Evolutionary conservation across 2,329 filamentous ascomycete species (phyloP), one percentile per base, ranked within the genome.

Genomic region (Fulvia fulva): DNA sequence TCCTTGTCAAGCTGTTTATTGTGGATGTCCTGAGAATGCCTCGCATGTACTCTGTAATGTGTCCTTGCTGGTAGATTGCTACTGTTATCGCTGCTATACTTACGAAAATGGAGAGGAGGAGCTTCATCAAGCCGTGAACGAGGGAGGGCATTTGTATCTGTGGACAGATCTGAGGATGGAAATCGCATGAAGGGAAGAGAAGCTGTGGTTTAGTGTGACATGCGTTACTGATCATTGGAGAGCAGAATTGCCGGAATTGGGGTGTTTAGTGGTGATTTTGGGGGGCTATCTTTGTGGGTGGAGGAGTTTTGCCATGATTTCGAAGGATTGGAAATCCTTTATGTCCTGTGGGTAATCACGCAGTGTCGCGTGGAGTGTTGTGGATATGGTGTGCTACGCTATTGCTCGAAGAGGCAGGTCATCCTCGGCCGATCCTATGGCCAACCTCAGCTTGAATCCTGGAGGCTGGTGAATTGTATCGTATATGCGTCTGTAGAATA

Each of bases 31-130:
- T 64, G 21, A 78, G 62, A 63, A 74, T 66, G 22, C 71, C 70
- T 59, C 76, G 70, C 75, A 78, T 77, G 57, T 73, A 77, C 51
- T 65, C 65, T 32, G 57, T 47, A 44, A 66, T 52, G 58, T 41
- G 51, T 50, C 68, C 66, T 65, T 69, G 66, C 54, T 66, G 65
- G 62, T 68, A 68, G 58, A 68, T 51, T 51, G 67, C 64, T 60
- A 63, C 63, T 21, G 56, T 59, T 51, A 77, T 70, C 65, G 76
- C 75, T 66, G 74, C 63, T 65, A 77, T 69, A 69, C 71, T 74
- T 62, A 77, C 68, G 59, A 78, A 67, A 66, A 75, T 73, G 63
- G 76, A 75, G 49, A 69, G 41, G 43, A 68, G 37, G 53, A 64
- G 54, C 50, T 60, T 67, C 67, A 70, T 69, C 21, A 46, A 50